Conservation (phyloP, 2,329 filamentous ascomycete genomes). For the Epichloe scottii region DNA sequence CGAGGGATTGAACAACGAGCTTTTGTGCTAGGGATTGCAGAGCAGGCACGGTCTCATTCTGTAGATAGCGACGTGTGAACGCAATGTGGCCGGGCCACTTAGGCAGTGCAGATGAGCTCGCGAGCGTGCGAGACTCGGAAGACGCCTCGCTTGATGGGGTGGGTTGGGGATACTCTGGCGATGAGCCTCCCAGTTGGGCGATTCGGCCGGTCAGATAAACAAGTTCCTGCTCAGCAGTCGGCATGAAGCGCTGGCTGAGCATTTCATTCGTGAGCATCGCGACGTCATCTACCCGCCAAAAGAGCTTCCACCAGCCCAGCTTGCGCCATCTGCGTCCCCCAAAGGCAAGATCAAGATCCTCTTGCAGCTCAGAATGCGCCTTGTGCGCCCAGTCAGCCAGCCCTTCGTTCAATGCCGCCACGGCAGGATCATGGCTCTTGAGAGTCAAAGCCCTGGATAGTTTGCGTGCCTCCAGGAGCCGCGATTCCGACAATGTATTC, state of each 20-base stretch:
- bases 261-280: constrained; percentile 72
- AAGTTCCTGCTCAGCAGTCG: constrained; percentile 65
- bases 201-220: constrained; percentile 74
- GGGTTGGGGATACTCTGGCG: constrained; percentile 24
- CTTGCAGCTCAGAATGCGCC: constrained; percentile 72
- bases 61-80: constrained; percentile 53
- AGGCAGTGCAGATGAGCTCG: constrained; percentile 14
- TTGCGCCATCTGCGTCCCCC: constrained; percentile 64
- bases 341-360: constrained; percentile 68
- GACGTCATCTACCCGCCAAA: constrained; percentile 90
- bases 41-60: constrained; percentile 53
- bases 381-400: constrained; percentile 64
- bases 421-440: constrained; percentile 19
- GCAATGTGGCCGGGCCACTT: constrained; percentile 69
- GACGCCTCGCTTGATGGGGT: constrained; percentile 9
- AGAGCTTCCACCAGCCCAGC: constrained; percentile 85
- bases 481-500: constrained; percentile 37
- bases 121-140: constrained; percentile 10
- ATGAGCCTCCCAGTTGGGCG: constrained; percentile 30
- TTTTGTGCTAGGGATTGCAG: constrained; percentile 62
- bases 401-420: constrained; percentile 37
- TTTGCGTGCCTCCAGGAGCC: constrained; percentile 32
- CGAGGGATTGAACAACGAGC: constrained; percentile 62
- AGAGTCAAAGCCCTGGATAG: constrained; percentile 20
- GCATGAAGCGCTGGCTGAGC: constrained; percentile 63